Evolutionary conservation across 257 asterid species (phyloP), one percentile per base, ranked within the genome.

Genomic region (Nicotiana undulata): DNA sequence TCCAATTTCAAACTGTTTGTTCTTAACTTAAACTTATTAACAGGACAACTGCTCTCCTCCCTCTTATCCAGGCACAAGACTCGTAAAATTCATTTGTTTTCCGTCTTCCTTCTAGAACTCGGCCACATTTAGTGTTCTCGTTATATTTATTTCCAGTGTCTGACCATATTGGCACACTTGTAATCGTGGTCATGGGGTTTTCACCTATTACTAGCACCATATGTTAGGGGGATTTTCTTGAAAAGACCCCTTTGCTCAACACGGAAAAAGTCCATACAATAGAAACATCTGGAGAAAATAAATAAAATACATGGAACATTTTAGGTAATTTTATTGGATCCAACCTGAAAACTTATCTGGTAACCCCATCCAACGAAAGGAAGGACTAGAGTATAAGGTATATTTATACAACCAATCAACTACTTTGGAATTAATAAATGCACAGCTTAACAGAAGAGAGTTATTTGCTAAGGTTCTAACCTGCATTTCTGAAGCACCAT

Each of bases 401-500:
- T 51, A 26, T 49, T 24, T 44, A 22, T 6, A 9, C 0, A 72
- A 44, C 37, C 15, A 2, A 70, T 12, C 37, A 44, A 22, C 60
- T 46, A 24, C 60, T 72, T 72, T 0, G 49, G 49, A 46, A 70
- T 44, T 70, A 40, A 44, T 46, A 46, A 72, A 22, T 46, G 77
- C 59, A 44, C 60, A 22, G 1, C 16, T 46, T 46, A 46, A 46
- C 60, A 22, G 60, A 46, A 3, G 37, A 70, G 55, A 46, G 77
- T 24, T 22, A 28, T 72, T 44, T 24, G 77, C 4, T 26, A 74
- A 74, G 4, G 26, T 24, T 84, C 94, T 81, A 75, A 95, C 99
- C 99, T 95, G 98, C 97, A 91, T 60, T 85, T 93, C 84, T 86
- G 92, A 86, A 93, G 92, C 55, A 90, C 97, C 40, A 58, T 63